Evolutionary conservation across 768 basidiomycete species (phyloP).

Genomic region (Hericium erinaceus): DNA sequence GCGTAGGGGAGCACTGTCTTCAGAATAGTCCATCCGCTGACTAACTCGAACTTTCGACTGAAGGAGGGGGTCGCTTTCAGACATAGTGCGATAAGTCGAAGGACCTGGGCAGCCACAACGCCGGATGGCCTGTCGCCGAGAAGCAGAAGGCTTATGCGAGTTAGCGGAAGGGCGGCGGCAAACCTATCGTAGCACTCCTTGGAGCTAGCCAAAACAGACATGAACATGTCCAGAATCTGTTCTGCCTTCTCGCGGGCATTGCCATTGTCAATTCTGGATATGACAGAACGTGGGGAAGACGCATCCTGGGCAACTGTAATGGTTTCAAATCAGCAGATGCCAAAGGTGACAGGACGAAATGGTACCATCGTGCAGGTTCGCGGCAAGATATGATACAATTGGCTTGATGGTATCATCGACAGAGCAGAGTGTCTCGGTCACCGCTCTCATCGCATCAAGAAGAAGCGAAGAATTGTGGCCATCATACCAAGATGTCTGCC

Average conservation of each 20-base stretch:
- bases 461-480: conserved; percentile 39
- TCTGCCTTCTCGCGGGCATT: conserved; percentile 52
- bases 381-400: conserved; percentile 75
- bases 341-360: conserved; percentile 11
- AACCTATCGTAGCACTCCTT: conserved; percentile 56
- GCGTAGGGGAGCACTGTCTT: conserved; percentile 53
- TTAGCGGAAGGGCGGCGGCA: conserved; percentile 61
- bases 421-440: conserved; percentile 46
- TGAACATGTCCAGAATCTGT: conserved; percentile 55
- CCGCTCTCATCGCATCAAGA: conserved; percentile 49
- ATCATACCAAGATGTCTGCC: conserved; percentile 74
- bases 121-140: conserved; percentile 68
- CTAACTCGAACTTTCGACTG: conserved; percentile 72
- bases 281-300: conserved; percentile 45
- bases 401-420: conserved; percentile 78
- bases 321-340: conserved; percentile 1
- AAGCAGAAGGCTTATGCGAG: conserved; percentile 71
- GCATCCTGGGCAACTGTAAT: conserved; percentile 8
- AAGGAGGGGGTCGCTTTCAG: conserved; percentile 52
- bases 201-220: conserved; percentile 49
- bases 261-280: conserved; percentile 44
- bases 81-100: conserved; percentile 50
- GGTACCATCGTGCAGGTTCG: conserved; percentile 62
- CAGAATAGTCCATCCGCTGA: conserved; percentile 75
- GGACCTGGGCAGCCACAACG: conserved; percentile 46